Evolutionary conservation across 1,284 basidiomycete species (phyloP).

Genomic region (Athelia psychrophila): DNA sequence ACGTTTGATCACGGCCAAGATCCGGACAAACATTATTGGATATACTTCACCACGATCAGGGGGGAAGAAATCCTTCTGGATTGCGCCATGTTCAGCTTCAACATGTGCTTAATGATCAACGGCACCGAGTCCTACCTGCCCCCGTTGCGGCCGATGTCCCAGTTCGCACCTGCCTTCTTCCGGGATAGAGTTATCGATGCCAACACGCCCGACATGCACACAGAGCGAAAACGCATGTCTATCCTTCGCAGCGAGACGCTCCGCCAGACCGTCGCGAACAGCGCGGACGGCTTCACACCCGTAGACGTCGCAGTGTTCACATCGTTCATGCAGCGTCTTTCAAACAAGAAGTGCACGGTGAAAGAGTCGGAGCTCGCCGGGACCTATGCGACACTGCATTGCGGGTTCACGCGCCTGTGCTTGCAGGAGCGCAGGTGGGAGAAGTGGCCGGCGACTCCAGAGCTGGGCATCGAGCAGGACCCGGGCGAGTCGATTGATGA

Average conservation of each 20-base stretch:
- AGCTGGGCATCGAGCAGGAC: constrained; percentile 22
- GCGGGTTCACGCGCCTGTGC: constrained; percentile 10
- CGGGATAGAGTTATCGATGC: constrained; percentile 20
- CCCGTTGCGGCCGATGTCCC: neutral
- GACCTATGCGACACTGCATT: constrained; percentile 12
- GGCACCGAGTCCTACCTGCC: constrained; percentile 19
- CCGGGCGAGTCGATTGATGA: constrained; percentile 20
- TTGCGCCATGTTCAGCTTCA: constrained; percentile 37
- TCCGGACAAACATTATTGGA: constrained; percentile 42
- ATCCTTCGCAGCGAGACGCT: constrained; percentile 30
- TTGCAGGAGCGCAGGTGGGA: constrained; percentile 19
- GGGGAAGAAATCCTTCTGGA: constrained; percentile 39
- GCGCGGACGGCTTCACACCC: constrained; percentile 2
- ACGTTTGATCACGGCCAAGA: constrained; percentile 31
- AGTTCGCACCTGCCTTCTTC: constrained; percentile 30
- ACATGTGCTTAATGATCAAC: constrained; percentile 28
- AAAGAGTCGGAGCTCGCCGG: constrained; percentile 20
- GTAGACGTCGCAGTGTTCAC: constrained; percentile 11
- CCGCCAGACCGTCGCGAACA: constrained; percentile 17
- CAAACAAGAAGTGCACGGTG: constrained; percentile 15
- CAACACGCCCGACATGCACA: constrained; percentile 18
- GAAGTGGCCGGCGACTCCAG: constrained; percentile 21
- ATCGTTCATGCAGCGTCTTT: constrained; percentile 23
- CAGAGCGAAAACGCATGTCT: constrained; percentile 27
- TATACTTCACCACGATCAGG: constrained; percentile 40